Evolutionary conservation across 805 yeast species (phyloP), one percentile per base, ranked within the genome.

Genomic region (Ascoidea tarda): DNA sequence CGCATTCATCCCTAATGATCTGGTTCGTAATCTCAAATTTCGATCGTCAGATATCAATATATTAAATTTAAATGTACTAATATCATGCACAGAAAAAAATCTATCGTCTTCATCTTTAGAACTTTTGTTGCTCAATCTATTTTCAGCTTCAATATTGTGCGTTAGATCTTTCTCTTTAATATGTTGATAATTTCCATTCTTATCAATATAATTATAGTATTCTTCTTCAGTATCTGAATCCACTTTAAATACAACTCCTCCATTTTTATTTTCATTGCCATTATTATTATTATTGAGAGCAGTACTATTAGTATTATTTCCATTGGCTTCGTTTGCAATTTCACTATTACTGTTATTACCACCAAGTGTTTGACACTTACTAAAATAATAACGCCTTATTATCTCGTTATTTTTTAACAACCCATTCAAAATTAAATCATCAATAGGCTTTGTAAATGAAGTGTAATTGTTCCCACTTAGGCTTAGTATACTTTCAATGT

Each of bases 31-130:
- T 56, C 85, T 70, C 86, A 85, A 80, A 57, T 81, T 83, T 52
- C 81, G 68, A 62, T 86, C 91, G 65, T 85, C 91, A 1, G 90
- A 82, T 45, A 85, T 77, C 50, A 85, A 66, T 32, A 82, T 73
- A 56, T 84, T 79, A 62, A 79, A 79, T 49, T 74, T 68, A 62
- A 81, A 78, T 32, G 63, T 61, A 51, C 66, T 65, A 14, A 81
- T 72, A 46, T 70, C 66, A n/a, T 54, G 52, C 14, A 62, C 55
- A 45, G 50, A 59, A 38, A 38, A 38, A 60, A 73, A 52, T 59
- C 62, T 52, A 63, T 69, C 56, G 62, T 60, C 32, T 59, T 62
- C 54, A 48, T 55, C 32, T 50, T 21, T 21, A 21, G 28, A 21
- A 21, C 52, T 8, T 50, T 31, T 8, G 14, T 33, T 10, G 46